Base-by-base conservation (phyloP, 2,329 filamentous ascomycete species). In the Neopestalotiopsis rosae region DNA sequence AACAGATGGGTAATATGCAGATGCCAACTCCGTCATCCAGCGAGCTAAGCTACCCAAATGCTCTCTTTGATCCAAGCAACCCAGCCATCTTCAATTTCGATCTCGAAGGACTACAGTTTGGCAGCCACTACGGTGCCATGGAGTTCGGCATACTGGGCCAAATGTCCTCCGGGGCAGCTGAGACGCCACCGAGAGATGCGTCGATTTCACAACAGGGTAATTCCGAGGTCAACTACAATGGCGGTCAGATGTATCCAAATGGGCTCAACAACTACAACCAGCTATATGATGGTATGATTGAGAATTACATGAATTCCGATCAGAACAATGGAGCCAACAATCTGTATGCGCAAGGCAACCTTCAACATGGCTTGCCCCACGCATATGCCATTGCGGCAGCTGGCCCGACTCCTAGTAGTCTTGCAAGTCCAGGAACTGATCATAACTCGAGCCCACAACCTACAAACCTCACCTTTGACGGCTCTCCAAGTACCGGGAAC, bases 131-230 rank as follows among this genome's bases (percentile, higher is more conserved):
- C 77, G 95, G 95, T 70, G 95, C 95, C 20, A 87, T 97, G 79
- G 96, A 98, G 80, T 98, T 98, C 79, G 93, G 94, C 67, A 98
- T 98, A 89, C 88, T 99, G 0, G 94, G 94, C 34, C 95, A 98
- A 79, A 97, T 99, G 93, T 94, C 94, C 69, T 94, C 93, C n/a
- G 93, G 93, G 14, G 92, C 93, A 14, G 92, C 90, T n/a, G 93
- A 96, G 74, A 93, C 90, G 17, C 90, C 92, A 6, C 89, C 92
- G 5, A 89, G 90, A 67, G 93, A 96, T 69, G 78, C 79, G 6
- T 81, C 84, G 5, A 77, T 86, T 68, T 80, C 83, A 28, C 82
- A 84, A 61, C 76, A 79, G 56, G 75, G 76, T 32, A 75, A 76
- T 13, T 77, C 78, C 10, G 81, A 82, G 58, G 76, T 81, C 66